Evolutionary conservation across 176 grass and related monocot genomes (phyloP), one percentile per base, ranked within the genome.

Genomic region (Sorghum bicolor): DNA sequence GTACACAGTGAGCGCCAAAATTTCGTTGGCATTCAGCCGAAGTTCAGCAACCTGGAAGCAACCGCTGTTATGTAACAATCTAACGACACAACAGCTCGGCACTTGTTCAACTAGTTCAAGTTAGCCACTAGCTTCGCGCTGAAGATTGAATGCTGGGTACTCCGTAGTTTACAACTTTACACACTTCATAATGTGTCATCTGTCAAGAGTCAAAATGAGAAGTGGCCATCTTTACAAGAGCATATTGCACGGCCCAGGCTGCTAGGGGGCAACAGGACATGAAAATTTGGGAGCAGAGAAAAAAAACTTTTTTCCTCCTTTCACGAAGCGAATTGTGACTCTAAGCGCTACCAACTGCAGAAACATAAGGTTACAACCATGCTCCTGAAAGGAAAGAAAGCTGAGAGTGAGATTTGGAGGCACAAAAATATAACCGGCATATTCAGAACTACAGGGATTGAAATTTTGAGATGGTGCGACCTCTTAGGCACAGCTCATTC

Each of bases 401-500:
- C 62, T 32, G 5, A 34, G 24, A 80, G 44, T 74, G 30, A 84
- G 37, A 88, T 26, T 78, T 65, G 32, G 25, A n/a, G n/a, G 15
- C 28, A 30, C 38, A 25, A 64, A 53, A 6, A 7, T 15, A 79
- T 33, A 31, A 8, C 4, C 5, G 15, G 17, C 2, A n/a, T 29
- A 72, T 45, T 72, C 67, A 2, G 14, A 47, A 31, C 28, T 30
- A 3, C 5, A 45, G 20, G 34, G 5, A 43, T n/a, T 78, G 25
- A 57, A 72, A 72, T 72, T 45, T 45, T 45, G 22, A 15, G 20
- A 70, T 58, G 79, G 10, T 16, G 5, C 31, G 12, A 86, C 67
- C 84, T 86, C 17, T 61, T 62, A 60, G 24, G 34, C 58, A 75
- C 43, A 12, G 30, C 29, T 98, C 82, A 98, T 66, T 98, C 96